Conservation (phyloP, 257 asterid genomes). For the Coffea eugenioides region DNA sequence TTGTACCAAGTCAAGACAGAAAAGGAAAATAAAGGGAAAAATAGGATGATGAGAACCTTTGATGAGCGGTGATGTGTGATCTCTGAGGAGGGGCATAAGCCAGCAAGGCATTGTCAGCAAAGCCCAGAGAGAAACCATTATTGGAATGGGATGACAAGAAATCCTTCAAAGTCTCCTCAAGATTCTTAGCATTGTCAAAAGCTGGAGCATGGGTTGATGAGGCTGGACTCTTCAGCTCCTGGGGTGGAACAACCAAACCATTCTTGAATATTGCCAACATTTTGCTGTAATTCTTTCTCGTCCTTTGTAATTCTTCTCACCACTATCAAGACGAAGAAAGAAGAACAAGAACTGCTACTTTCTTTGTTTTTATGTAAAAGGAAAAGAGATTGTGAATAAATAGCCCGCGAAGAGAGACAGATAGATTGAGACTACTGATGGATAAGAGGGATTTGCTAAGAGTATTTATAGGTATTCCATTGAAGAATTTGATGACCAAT, state of each 20-base stretch:
- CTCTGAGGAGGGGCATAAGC: conserved; percentile 51
- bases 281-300: conserved; percentile 11
- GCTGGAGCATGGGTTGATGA: conserved; percentile 21
- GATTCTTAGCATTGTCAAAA: conserved; percentile 27
- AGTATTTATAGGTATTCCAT: conserved; percentile 36
- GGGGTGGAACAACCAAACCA: conserved; percentile 71
- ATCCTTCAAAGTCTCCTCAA: conserved; percentile 55
- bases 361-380: neutral
- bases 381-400: neutral
- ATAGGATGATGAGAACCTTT: conserved; percentile 41
- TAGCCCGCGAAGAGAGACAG: neutral
- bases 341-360: conserved; percentile 5
- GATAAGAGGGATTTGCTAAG: conserved; percentile 21
- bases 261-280: conserved; percentile 86
- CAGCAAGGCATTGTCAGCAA: conserved; percentile 58
- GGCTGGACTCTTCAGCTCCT: conserved; percentile 76
- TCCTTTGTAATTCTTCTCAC: neutral
- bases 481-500: neutral
- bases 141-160: conserved; percentile 52
- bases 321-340: neutral
- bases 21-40: neutral
- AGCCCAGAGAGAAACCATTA: conserved; percentile 56
- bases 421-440: conserved; percentile 9
- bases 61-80: conserved; percentile 27
- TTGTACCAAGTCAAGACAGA: neutral